Evolutionary conservation across 257 asterid species (phyloP), one percentile per base, ranked within the genome.

Genomic region (Craterostigma plantagineum): DNA sequence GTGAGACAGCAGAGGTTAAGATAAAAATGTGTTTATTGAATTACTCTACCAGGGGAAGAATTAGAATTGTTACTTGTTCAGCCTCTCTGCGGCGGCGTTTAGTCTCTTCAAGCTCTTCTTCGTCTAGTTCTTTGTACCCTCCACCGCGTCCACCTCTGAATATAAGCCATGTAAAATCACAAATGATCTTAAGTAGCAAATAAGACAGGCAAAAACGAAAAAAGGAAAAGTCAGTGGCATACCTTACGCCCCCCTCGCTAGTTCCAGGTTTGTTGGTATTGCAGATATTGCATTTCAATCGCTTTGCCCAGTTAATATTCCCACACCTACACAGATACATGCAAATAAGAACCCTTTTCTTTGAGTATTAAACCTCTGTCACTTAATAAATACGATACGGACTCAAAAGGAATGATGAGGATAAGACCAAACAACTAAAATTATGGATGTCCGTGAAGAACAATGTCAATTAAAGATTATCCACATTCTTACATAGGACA

Each of bases 101-200:
- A 34, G 92, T 83, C 69, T 87, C 98, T 61, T 82, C 98, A 38
- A 87, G 48, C 65, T 87, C 98, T 70, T 87, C 95, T 60, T 82
- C 98, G 45, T 87, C 98, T 18, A 87, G 81, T 56, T 87, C 98
- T 72, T 87, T 87, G 67, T 82, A 87, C 54, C 98, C 98, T 66
- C 98, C 98, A 43, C 83, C 98, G 58, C 98, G 95, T 1, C 98
- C 98, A 51, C 98, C 98, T 70, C 98, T 87, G 63, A 10, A 42
- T 43, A 11, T n/a, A 38, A 47, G 54, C 45, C 4, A 37, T 10
- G 8, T 10, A 37, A 2, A 37, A 37, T 37, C 13, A 37, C n/a
- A 37, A 13, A 37, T 14, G 38, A 33, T 34, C 11, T 13, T 10
- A 23, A 10, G 1, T 16, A 42, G n/a, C n/a, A n/a, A n/a, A n/a